Evolutionary conservation across 2,329 filamentous ascomycete species (phyloP), one percentile per base, ranked within the genome.

Genomic region (Claviceps sp.): DNA sequence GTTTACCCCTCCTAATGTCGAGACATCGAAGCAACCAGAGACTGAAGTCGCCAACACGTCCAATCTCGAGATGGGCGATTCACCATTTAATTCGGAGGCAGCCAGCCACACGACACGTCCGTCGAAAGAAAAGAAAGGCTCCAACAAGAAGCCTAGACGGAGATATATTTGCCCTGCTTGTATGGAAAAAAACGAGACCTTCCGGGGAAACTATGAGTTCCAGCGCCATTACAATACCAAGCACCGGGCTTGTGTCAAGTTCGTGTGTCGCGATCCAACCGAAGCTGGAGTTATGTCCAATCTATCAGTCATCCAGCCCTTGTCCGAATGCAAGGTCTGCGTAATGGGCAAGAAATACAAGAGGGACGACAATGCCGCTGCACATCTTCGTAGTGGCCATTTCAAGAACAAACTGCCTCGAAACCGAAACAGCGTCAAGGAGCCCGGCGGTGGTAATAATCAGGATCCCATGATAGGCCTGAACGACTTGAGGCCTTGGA

Each of bases 321-420:
- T 97, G 38, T 73, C 74, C 49, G 85, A 85, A 58, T 96, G 90
- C 77, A 95, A 95, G 68, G 80, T 87, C 48, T 97, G 91, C 66
- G 77, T 76, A 48, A 76, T 77, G 44, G 71, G 77, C 52, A 96
- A 95, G 72, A 77, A 80, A 54, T 97, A 97, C 60, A 87, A 87
- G 4, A 87, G 87, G 14, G 93, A 96, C 70, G 96, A 97, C 70
- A 97, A 97, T 61, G 91, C 90, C 0, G 89, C 89, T 0, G 91
- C 89, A 0, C 91, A 97, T 64, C 76, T 97, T 8, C 80, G 90
- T 43, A 82, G 91, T 49, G 85, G 85, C 0, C 91, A 97, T 65
- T 97, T 96, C 74, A 87, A 85, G 62, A 84, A 73, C 50, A 80
- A 79, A 66, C 64, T 70, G 2, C 63, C 69, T 7, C 71, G 76